Evolutionary conservation across 176 grass and related monocot species (phyloP).

Genomic region (Tillandsia fasciculata): DNA sequence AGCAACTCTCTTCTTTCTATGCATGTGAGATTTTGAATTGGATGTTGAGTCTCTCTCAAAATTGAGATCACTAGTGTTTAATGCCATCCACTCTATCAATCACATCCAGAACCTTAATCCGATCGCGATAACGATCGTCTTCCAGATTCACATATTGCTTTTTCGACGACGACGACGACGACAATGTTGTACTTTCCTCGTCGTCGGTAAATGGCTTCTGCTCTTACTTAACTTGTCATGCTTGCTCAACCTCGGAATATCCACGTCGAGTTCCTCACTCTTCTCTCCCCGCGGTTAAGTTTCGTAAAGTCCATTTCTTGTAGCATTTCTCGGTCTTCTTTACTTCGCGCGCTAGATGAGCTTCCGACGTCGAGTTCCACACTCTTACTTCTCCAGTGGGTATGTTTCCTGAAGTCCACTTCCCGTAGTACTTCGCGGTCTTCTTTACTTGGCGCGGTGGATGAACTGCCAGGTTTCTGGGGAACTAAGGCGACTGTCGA

Average conservation of each 20-base stretch:
- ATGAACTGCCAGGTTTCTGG: neutral
- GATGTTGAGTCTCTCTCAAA: neutral
- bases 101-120: constrained; percentile 39
- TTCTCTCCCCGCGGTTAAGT: no score
- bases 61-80: neutral
- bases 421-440: constrained; percentile 42
- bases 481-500: neutral
- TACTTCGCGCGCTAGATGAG: no score
- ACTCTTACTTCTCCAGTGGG: constrained; percentile 40
- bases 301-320: no score
- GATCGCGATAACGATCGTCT: constrained; percentile 31
- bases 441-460: constrained; percentile 23
- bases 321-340: no score
- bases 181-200: neutral
- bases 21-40: neutral
- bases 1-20: neutral
- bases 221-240: constrained; percentile 57
- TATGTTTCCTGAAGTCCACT: constrained; percentile 15
- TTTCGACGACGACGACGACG: neutral
- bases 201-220: constrained; percentile 5
- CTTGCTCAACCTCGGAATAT: constrained; percentile 17
- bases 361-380: constrained; percentile 24
- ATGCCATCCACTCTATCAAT: constrained; percentile 22
- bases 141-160: neutral
- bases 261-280: no score